phyloP scores from a whole-genome alignment of 2,329 filamentous ascomycete species.

The Hymenoscyphus infarciens region DNA sequence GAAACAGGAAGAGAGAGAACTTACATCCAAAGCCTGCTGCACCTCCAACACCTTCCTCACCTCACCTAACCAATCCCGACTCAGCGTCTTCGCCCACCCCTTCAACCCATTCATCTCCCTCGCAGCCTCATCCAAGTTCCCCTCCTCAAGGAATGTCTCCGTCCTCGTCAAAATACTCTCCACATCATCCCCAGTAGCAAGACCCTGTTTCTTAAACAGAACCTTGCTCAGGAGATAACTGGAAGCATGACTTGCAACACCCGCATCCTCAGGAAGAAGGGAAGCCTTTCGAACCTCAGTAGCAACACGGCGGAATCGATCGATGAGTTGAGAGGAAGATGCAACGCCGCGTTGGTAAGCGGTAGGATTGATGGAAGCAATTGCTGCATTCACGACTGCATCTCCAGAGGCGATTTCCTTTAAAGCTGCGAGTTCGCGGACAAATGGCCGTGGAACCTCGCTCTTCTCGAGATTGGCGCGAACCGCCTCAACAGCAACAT shows the following conservation, averaged over 20 bases:
- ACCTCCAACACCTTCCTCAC: slow-evolving; percentile 91
- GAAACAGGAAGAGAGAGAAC: slow-evolving; percentile 36
- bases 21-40: slow-evolving; percentile 90
- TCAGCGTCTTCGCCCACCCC: slow-evolving; percentile 94
- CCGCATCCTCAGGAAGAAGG: slow-evolving; percentile 87
- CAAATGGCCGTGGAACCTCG: slow-evolving; percentile 75
- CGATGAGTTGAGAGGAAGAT: slow-evolving; percentile 79
- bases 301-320: slow-evolving; percentile 92
- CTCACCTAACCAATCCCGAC: slow-evolving; percentile 89
- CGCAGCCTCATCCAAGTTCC: slow-evolving; percentile 84
- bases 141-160: slow-evolving; percentile 87
- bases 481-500: slow-evolving; percentile 92
- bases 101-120: slow-evolving; percentile 90
- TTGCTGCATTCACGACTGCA: slow-evolving; percentile 84
- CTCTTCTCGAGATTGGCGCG: slow-evolving; percentile 76
- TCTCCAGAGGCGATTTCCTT: slow-evolving; percentile 87
- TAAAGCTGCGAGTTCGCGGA: slow-evolving; percentile 87
- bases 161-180: slow-evolving; percentile 90
- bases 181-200: slow-evolving; percentile 81
- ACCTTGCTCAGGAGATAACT: slow-evolving; percentile 88
- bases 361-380: slow-evolving; percentile 90
- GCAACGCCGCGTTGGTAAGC: slow-evolving; percentile 92
- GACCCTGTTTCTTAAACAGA: slow-evolving; percentile 89
- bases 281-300: slow-evolving; percentile 91
- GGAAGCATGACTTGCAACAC: slow-evolving; percentile 89